Conservation (phyloP, 2,329 filamentous ascomycete species). For the Sclerotinia borealis region DNA sequence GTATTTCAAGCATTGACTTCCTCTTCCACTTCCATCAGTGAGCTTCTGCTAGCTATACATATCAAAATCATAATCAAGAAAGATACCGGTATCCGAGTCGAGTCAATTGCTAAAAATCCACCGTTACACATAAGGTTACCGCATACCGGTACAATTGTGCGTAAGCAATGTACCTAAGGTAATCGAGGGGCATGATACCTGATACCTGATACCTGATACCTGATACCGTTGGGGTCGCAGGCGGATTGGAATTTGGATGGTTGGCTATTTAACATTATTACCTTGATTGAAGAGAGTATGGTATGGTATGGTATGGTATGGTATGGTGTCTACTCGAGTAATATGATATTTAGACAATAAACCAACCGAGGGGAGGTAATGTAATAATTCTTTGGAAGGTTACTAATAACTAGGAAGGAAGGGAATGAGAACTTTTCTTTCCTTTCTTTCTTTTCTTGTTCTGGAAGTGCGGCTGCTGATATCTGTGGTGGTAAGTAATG, state of each 20-base stretch:
- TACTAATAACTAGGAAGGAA: slow-evolving; percentile 14
- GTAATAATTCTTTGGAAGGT: slow-evolving; percentile 11
- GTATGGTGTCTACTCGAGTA: slow-evolving; percentile 25
- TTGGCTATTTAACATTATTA: too few species aligned
- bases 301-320: slow-evolving; percentile 32
- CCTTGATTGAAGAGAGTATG: slow-evolving; percentile 33
- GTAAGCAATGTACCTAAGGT: slow-evolving; percentile 29
- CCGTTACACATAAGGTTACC: slow-evolving; percentile 42
- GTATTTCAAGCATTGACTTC: slow-evolving; percentile 33
- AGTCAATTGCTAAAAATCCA: slow-evolving; percentile 39
- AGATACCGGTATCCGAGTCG: slow-evolving; percentile 38
- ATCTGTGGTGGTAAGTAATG: neutral
- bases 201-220: too few species aligned
- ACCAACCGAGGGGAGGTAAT: slow-evolving; percentile 18
- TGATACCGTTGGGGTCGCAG: slow-evolving; percentile 35
- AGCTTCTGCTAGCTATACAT: too few species aligned
- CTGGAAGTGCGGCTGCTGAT: neutral
- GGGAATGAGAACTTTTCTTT: neutral
- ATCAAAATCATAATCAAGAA: too few species aligned
- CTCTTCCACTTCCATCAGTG: too few species aligned
- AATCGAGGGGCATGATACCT: slow-evolving; percentile 25
- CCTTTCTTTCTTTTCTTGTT: too few species aligned
- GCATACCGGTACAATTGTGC: too few species aligned
- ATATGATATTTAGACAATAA: slow-evolving; percentile 18
- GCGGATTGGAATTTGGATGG: slow-evolving; percentile 33